Conservation (phyloP, 108 stramenopile species). For the Ochromonas danica region DNA sequence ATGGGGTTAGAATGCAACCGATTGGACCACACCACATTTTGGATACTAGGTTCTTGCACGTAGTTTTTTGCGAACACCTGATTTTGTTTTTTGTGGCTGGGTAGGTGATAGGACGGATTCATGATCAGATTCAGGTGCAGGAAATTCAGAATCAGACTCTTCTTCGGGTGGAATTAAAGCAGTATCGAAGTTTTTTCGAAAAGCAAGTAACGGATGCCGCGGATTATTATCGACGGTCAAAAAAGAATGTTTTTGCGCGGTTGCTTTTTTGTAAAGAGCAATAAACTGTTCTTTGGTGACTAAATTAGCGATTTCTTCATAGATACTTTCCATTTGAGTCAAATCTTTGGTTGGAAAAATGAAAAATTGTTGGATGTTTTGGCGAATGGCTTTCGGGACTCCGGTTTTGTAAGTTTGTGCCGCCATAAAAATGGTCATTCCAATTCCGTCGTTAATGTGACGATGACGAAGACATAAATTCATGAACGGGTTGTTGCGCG, state of each 20-base stretch:
- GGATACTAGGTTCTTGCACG: conserved; percentile 14
- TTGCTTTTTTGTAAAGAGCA: conserved; percentile 17
- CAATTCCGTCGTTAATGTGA: conserved; percentile 15
- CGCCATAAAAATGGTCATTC: conserved; percentile 15
- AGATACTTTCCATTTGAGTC: conserved; percentile 16
- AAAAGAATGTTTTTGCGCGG: conserved; percentile 15
- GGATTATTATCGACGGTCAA: conserved; percentile 15
- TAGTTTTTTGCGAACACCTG: conserved; percentile 15
- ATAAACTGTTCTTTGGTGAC: conserved; percentile 16
- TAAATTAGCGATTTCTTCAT: conserved; percentile 17
- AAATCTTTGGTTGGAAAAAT: conserved; percentile 17
- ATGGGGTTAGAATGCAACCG: conserved; percentile 14
- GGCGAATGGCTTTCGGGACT: conserved; percentile 13
- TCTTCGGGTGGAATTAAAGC: conserved; percentile 15
- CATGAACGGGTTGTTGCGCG: conserved; percentile 13
- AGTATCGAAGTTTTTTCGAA: conserved; percentile 17
- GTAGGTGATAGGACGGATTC: conserved; percentile 14
- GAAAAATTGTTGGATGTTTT: conserved; percentile 17
- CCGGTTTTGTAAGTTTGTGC: conserved; percentile 15
- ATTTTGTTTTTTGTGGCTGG: conserved; percentile 16
- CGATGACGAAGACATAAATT: conserved; percentile 16
- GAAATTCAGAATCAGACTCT: conserved; percentile 16
- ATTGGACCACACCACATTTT: conserved; percentile 15
- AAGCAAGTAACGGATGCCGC: conserved; percentile 13
- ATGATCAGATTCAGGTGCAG: conserved; percentile 15